Evolutionary conservation across 2,329 filamentous ascomycete species (phyloP).

Genomic region (Metarhizium album): DNA sequence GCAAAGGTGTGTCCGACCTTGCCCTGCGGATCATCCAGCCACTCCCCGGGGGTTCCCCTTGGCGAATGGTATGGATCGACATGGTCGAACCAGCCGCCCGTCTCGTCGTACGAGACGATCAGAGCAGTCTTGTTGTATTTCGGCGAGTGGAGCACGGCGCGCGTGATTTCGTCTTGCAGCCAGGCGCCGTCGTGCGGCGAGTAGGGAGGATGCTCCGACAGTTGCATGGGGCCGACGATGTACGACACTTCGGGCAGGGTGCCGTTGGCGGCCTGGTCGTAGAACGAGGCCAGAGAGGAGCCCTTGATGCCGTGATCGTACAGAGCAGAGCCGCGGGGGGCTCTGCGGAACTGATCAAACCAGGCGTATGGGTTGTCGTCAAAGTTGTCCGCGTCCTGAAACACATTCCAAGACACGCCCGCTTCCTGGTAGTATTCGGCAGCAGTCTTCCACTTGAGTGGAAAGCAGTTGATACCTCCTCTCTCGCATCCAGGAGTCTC

Average conservation of each 20-base stretch:
- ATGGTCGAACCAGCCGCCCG: conserved; percentile 44
- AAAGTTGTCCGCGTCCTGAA: conserved; percentile 39
- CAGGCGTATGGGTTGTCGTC: conserved; percentile 44
- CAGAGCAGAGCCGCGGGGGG: conserved; percentile 27
- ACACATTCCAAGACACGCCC: conserved; percentile 39
- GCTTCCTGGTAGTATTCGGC: conserved; percentile 37
- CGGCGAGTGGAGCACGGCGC: conserved; percentile 37
- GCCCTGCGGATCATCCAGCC: conserved; percentile 33
- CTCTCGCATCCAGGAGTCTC: conserved; percentile 33
- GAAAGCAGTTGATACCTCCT: conserved; percentile 37
- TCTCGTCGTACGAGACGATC: conserved; percentile 35
- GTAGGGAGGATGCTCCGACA: conserved; percentile 44
- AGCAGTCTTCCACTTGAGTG: conserved; percentile 41
- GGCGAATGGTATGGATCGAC: conserved; percentile 40
- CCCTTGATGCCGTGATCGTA: conserved; percentile 35
- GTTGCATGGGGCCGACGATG: conserved; percentile 37
- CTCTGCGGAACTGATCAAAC: conserved; percentile 41
- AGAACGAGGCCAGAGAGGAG: conserved; percentile 38
- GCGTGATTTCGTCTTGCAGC: conserved; percentile 40
- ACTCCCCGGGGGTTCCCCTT: conserved; percentile 38
- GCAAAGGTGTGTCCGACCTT: conserved; percentile 26
- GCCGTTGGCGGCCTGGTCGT: conserved; percentile 36
- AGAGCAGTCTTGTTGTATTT: conserved; percentile 37
- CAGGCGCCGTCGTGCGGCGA: conserved; percentile 42
- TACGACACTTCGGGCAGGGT: conserved; percentile 40